Base-by-base conservation (phyloP, 163 green algal genomes). In the Scenedesmus sp. region DNA sequence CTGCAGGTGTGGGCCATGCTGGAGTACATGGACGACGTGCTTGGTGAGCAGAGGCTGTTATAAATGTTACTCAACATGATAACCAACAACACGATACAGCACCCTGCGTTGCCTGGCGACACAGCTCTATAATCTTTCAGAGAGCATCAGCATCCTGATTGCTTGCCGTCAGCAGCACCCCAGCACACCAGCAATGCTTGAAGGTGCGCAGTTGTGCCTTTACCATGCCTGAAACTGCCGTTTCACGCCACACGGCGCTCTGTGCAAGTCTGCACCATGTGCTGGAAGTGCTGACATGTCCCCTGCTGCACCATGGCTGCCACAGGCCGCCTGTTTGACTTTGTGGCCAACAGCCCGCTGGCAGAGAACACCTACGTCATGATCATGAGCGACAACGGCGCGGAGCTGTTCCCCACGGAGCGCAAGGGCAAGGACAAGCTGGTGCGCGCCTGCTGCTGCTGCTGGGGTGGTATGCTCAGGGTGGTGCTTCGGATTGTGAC, bases 11-110 rank as follows among this genome's bases (percentile, higher is more conserved):
- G 70, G 67, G 90, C 83, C 7, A 86, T 93, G 16, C 34, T 86
- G 18, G 90, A 93, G 90, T 93, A 90, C 83, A 90, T 93, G 83
- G 90, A 93, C 60, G 70, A 86, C 12, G 83, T 90, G 59, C 90
- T 93, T 20, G 84, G 84, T 74, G 70, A 79, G 70, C 15, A 5
- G 23, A 15, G 23, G 70, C 23, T 5, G 23, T 52, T 5, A 3
- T 6, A 52, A 52, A 26, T 46, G 34, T 46, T 46, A 46, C 34
- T 46, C 0, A 46, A 46, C 34, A 46, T 46, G 34, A 46, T 46
- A 46, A 46, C 34, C 34, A 46, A 46, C 34, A 46, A 46, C 34
- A 46, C 34, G 34, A 46, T 46, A 79, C 23, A 79, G 23, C 67
- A 15, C 23, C 34, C 23, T 79, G 70, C 18, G 8, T 76, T 34